A percentile compares a stretch with the other conserved stretches of the same genome.
Conservation (phyloP, 2,329 filamentous ascomycete genomes). For the Aspergillus sergii region DNA sequence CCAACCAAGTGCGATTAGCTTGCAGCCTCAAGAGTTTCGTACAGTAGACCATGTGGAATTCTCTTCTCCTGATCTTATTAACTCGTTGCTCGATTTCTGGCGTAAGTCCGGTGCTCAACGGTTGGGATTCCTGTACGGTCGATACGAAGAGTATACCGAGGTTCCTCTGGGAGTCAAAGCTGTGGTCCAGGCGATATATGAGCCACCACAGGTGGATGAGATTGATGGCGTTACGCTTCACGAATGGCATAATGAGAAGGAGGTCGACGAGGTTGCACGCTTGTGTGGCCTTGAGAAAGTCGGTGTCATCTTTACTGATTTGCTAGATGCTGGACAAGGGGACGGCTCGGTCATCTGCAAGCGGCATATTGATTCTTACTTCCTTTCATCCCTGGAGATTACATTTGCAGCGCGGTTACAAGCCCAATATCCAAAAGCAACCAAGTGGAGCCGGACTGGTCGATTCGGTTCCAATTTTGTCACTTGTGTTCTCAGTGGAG, state of each 20-base stretch:
- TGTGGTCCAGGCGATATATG: slow-evolving; percentile 94
- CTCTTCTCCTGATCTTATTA: slow-evolving; percentile 78
- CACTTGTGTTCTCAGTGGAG: slow-evolving; percentile 92
- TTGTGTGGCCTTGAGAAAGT: slow-evolving; percentile 85
- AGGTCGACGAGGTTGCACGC: slow-evolving; percentile 77
- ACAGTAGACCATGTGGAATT: slow-evolving; percentile 99
- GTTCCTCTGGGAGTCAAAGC: slow-evolving; percentile 94
- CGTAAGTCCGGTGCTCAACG: slow-evolving; percentile 80
- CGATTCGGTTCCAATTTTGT: slow-evolving; percentile 95
- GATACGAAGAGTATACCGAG: slow-evolving; percentile 86
- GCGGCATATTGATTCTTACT: slow-evolving; percentile 93
- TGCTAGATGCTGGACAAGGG: slow-evolving; percentile 76
- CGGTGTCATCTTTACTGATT: slow-evolving; percentile 92
- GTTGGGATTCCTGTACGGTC: slow-evolving; percentile 87
- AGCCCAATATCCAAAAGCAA: slow-evolving; percentile 82
- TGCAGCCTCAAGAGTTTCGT: slow-evolving; percentile 90
- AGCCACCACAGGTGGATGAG: slow-evolving; percentile 89
- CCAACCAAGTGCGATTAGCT: slow-evolving; percentile 92
- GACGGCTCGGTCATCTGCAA: slow-evolving; percentile 92
- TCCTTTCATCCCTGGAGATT: slow-evolving; percentile 87
- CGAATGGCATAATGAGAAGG: slow-evolving; percentile 81
- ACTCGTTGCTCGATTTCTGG: slow-evolving; percentile 92
- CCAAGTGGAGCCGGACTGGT: slow-evolving; percentile 96
- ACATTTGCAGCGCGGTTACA: slow-evolving; percentile 86
- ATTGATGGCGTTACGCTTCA: slow-evolving; percentile 82